Base-by-base conservation (phyloP, 306 rosid genomes). In the Vicia villosa region DNA sequence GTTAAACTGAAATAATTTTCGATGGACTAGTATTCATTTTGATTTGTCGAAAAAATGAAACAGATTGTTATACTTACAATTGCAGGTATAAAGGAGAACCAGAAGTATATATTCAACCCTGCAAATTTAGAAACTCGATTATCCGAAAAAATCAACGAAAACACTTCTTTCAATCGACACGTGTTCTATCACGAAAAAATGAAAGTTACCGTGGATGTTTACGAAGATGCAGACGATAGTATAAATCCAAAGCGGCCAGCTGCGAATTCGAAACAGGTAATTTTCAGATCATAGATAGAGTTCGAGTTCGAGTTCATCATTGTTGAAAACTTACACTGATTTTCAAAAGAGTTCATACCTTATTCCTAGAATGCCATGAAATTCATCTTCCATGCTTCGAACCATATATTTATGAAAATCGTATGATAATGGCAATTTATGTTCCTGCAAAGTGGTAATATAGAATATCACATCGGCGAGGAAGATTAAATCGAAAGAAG, bases 331-430 rank as follows among this genome's bases (percentile, higher is more conserved):
- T 32, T 32, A 32, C 38, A 34, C 7, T 34, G 38, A 7, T 34
- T 34, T 34, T 59, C 37, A 72, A 51, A 52, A 56, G 66, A 37
- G 43, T 70, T 72, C 77, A 38, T 70, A 90, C 98, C 98, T 94
- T 75, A 94, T 90, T 71, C 97, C 97, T n/a, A 94, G 91, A 79
- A 94, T 90, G 52, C 84, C 98, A 14, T 94, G 93, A 76, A 94
- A 84, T 79, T 94, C 98, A 72, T 94, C 98, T 81, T 94, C 98
- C 98, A 94, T 94, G 78, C 98, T 94, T 77, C 97, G 86, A 66
- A 90, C 95, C 86, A 94, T 87, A 68, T 88, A 94, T 26, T 83
- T 82, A 76, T 94, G 96, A 55, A 94, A 94, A 73, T 90, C 79
- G 74, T 94, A 94, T 13, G 96, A 86, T 72, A 69, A 76, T 6